Evolutionary conservation across 2,329 filamentous ascomycete species (phyloP), one percentile per base, ranked within the genome.

Genomic region (Trichoderma guizhouense): DNA sequence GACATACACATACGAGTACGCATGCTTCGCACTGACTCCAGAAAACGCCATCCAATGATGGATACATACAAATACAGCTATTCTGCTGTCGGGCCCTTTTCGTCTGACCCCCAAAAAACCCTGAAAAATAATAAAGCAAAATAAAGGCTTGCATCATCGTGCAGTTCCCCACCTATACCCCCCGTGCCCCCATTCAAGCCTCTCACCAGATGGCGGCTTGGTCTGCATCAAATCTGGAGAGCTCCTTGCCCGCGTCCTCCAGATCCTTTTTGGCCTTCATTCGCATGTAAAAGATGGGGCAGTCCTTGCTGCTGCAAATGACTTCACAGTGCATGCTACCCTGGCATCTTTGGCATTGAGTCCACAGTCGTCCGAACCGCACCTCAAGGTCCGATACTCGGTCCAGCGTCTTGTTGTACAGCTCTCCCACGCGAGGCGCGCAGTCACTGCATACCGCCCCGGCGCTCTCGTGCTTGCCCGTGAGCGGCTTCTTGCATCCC

Each of bases 231-330:
- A 99, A 99, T 77, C 96, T 86, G 76, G 88, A 88, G 77, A 99
- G 82, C 81, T 99, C 96, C 84, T 94, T 97, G 71, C 95, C 94
- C 2, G 91, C 92, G 83, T 99, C 96, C 82, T 98, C 95, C 51
- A 98, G 91, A 81, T 99, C 96, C 86, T 99, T 99, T 88, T 98
- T 97, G 36, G 95, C 95, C 87, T 99, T 99, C 96, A 99, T 99
- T 5, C 96, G 91, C 96, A 99, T 99, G 82, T 99, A 99, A 82
- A 99, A 99, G 78, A 99, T 99, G 1, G 96, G 96, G 80, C 96
- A 99, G 84, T 99, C 96, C 81, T 94, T 93, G 80, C 92, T 95
- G 74, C 92, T 95, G 85, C 96, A 99, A 76, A 99, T 98, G 69
- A 99, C 97, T 82, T 99, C 96, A 81, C 94, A 96, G 83, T 99